These are phyloP conservation scores for Talaromyces stipitatus DNA, from an alignment of 495 filamentous ascomycete genomes.

Conservation along the genomic window DNA sequence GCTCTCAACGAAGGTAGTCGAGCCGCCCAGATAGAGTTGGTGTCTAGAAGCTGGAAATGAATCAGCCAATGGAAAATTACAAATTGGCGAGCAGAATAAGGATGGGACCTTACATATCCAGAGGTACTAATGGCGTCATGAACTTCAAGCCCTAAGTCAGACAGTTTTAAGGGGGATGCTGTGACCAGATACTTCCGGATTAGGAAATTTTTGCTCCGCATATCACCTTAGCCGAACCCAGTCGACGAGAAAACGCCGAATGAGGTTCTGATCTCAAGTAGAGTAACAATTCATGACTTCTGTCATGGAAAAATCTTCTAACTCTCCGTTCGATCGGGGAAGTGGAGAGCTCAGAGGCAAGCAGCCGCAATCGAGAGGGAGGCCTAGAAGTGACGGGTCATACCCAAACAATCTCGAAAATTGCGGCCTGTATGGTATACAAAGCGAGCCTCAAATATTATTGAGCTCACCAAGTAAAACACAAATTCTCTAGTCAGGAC, in stretches of 20 bases:
- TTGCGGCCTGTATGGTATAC: neutral
- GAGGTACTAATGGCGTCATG: neutral
- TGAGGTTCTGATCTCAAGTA: neutral
- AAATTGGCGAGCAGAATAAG: neutral
- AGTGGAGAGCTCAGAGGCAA: neutral
- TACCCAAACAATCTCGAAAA: neutral
- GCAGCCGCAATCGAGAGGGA: neutral
- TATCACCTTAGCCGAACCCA: slow-evolving; percentile 1
- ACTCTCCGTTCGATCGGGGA: neutral
- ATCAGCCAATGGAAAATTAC: neutral
- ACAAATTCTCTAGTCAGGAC: neutral
- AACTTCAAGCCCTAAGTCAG: neutral
- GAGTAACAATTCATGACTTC: neutral
- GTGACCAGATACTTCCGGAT: slow-evolving; percentile 3
- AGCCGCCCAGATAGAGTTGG: neutral
- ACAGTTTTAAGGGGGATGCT: neutral
- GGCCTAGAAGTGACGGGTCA: neutral
- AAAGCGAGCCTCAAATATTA: neutral
- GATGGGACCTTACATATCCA: slow-evolving; percentile 5
- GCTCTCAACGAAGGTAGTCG: neutral
- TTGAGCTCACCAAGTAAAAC: neutral
- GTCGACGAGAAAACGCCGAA: neutral
- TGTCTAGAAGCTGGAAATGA: neutral
- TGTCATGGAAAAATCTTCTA: neutral
- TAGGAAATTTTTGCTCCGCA: slow-evolving; percentile 2